These are phyloP conservation scores for Chlorella sp. DNA, from an alignment of 139 green algal genomes.

Conservation along the genomic window DNA sequence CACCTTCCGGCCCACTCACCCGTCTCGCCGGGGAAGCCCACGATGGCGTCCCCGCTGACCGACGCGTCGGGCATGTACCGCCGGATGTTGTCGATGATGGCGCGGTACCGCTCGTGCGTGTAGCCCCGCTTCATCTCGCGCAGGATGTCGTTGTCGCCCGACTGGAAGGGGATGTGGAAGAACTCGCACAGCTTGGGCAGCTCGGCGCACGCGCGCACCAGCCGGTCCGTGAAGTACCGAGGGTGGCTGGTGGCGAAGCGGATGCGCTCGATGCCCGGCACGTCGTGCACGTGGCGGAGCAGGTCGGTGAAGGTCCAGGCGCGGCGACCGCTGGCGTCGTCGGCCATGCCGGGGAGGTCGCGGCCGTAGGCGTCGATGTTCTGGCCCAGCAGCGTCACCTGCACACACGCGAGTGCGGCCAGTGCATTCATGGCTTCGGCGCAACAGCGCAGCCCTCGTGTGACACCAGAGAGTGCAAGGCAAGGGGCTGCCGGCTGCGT, in stretches of 20 bases:
- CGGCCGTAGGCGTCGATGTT: constrained; percentile 97
- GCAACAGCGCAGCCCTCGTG: no score
- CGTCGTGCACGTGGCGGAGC: constrained; percentile 79
- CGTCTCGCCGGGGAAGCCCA: constrained; percentile 85
- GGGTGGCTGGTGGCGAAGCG: constrained; percentile 94
- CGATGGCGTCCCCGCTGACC: constrained; percentile 89
- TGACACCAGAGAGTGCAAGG: no score
- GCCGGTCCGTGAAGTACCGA: constrained; percentile 87
- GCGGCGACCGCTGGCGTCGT: constrained; percentile 71
- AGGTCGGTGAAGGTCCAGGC: constrained; percentile 93
- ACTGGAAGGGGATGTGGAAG: constrained; percentile 98
- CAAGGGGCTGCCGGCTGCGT: no score
- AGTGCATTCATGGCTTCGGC: no score
- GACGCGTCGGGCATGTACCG: constrained; percentile 91
- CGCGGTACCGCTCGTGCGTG: constrained; percentile 60
- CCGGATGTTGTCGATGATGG: constrained; percentile 92
- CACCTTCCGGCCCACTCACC: no score
- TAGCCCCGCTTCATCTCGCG: constrained; percentile 88
- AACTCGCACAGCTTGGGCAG: constrained; percentile 97
- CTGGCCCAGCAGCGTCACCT: constrained; percentile 84
- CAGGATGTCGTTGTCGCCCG: constrained; percentile 89
- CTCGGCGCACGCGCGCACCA: constrained; percentile 85
- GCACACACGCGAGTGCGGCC: not conserved
- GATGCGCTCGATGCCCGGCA: constrained; percentile 90
- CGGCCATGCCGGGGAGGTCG: constrained; percentile 51